Percentiles rank a stretch among this genome's conserved stretches.
Conservation (phyloP, 495 filamentous ascomycete genomes). For the Xylaria intraflava region DNA sequence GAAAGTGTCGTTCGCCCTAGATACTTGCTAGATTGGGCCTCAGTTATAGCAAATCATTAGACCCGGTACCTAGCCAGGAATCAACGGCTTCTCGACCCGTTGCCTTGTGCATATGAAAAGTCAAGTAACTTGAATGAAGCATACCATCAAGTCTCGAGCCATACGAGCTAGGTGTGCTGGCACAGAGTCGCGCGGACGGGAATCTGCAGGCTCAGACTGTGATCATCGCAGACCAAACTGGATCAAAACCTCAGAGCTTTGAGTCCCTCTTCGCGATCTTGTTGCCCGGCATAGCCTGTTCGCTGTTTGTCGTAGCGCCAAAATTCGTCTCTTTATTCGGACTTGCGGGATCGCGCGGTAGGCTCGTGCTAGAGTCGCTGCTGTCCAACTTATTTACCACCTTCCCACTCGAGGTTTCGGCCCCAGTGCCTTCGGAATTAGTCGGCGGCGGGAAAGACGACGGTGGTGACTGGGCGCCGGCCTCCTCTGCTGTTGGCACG, state of each 20-base stretch:
- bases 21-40: too few relatives aligned
- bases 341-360: conserved; percentile 36
- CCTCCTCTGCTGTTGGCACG: conserved; percentile 16
- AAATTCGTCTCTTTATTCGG: conserved; percentile 36
- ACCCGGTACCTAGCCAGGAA: too few relatives aligned
- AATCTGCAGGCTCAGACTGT: too few relatives aligned
- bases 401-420: conserved; percentile 22
- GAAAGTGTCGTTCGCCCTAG: too few relatives aligned
- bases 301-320: conserved; percentile 8
- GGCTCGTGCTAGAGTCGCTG: conserved; percentile 32
- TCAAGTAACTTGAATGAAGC: too few relatives aligned
- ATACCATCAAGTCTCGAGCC: too few relatives aligned
- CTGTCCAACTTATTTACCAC: conserved; percentile 33
- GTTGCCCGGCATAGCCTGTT: conserved; percentile 1
- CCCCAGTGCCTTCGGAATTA: neutral
- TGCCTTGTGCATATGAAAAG: too few relatives aligned
- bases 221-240: too few relatives aligned
- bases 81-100: too few relatives aligned
- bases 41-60: too few relatives aligned
- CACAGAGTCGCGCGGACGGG: too few relatives aligned
- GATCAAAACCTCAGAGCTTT: conserved; percentile 15
- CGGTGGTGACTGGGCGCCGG: conserved; percentile 6
- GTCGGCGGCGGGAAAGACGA: neutral
- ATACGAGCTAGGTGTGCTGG: too few relatives aligned
- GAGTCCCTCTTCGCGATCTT: conserved; percentile 12